Evolutionary conservation across 148 eudicot species (phyloP).

Genomic region (Dysphania ambrosioides): DNA sequence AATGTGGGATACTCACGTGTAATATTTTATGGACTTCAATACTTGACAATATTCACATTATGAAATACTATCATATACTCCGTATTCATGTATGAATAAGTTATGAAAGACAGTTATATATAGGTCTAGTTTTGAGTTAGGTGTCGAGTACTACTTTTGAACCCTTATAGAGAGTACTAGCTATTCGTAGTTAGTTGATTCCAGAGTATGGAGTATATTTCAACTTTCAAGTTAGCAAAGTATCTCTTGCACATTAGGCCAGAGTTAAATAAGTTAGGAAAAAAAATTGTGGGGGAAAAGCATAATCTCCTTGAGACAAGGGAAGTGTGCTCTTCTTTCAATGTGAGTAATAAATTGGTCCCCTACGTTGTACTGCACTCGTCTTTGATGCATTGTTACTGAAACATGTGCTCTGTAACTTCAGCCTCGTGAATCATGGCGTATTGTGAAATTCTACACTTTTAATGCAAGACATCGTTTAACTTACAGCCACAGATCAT

Average conservation of each 20-base stretch:
- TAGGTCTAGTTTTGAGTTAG: too few relatives aligned
- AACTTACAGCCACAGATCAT: too few relatives aligned
- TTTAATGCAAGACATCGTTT: not conserved
- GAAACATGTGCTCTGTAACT: conserved; percentile 30
- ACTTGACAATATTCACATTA: too few relatives aligned
- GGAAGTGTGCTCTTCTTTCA: conserved; percentile 44
- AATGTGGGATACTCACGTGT: too few relatives aligned
- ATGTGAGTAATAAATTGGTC: conserved; percentile 49
- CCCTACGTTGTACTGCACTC: conserved; percentile 29
- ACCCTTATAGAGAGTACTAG: not conserved
- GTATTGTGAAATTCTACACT: not conserved
- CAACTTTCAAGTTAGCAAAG: conserved; percentile 2
- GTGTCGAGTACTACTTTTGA: not conserved
- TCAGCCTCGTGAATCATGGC: conserved; percentile 13
- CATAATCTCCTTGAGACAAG: conserved; percentile 63
- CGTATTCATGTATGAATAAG: too few relatives aligned
- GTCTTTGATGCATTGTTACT: conserved; percentile 2
- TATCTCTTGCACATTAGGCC: not conserved
- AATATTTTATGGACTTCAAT: too few relatives aligned
- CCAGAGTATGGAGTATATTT: too few relatives aligned
- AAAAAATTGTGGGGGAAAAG: conserved; percentile 19
- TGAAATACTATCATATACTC: too few relatives aligned
- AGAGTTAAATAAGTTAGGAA: not conserved
- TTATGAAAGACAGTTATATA: too few relatives aligned
- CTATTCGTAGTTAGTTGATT: too few relatives aligned